Conservation (phyloP, 495 filamentous ascomycete genomes). For the Penicillium alfredii region DNA sequence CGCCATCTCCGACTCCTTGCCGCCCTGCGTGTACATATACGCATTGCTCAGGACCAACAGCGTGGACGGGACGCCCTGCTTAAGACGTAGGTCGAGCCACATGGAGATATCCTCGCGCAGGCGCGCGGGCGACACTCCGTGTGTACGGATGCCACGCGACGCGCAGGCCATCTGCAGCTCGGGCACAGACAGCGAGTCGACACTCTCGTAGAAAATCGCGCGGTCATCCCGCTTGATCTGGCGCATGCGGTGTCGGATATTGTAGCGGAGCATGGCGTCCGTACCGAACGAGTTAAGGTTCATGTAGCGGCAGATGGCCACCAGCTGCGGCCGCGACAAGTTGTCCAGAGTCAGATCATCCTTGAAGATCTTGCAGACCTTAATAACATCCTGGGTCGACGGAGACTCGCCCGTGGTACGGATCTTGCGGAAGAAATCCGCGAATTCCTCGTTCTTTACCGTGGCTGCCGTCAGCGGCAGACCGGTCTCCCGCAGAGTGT, state of each 20-base stretch:
- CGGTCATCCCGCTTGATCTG: slow-evolving; percentile 98
- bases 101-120: slow-evolving; percentile 88
- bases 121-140: slow-evolving; percentile 79
- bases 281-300: slow-evolving; percentile 96
- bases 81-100: slow-evolving; percentile 92
- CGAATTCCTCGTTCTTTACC: slow-evolving; percentile 88
- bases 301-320: slow-evolving; percentile 98
- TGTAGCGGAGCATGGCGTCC: slow-evolving; percentile 95
- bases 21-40: slow-evolving; percentile 81
- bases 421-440: slow-evolving; percentile 97
- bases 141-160: slow-evolving; percentile 84
- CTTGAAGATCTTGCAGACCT: slow-evolving; percentile 99
- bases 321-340: slow-evolving; percentile 88
- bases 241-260: slow-evolving; percentile 94
- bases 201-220: slow-evolving; percentile 91
- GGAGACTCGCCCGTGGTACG: slow-evolving; percentile 86
- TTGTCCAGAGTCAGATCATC: slow-evolving; percentile 98
- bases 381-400: slow-evolving; percentile 86
- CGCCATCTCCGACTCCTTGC: slow-evolving; percentile 81
- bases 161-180: slow-evolving; percentile 90
- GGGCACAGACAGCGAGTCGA: slow-evolving; percentile 84
- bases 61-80: slow-evolving; percentile 88
- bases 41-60: slow-evolving; percentile 94
- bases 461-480: slow-evolving; percentile 79
- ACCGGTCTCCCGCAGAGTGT: slow-evolving; percentile 88